phyloP scores from a whole-genome alignment of 345 rosid species.

The Hibiscus syriacus region DNA sequence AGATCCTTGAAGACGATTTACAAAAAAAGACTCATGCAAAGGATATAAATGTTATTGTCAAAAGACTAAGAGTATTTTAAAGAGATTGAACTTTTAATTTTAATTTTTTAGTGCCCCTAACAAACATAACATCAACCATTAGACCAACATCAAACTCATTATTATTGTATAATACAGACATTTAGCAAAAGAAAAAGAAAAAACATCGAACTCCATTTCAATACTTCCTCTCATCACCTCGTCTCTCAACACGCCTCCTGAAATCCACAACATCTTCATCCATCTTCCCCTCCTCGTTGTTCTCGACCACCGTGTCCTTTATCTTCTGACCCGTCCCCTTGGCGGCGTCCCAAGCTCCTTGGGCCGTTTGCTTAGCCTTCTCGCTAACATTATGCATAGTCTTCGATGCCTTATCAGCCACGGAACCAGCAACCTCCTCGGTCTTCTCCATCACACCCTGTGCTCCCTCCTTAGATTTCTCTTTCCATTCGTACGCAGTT shows the following conservation, averaged over 20 bases:
- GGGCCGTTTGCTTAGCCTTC: conserved; percentile 28
- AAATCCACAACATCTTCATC: conserved; percentile 15
- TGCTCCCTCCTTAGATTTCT: neutral
- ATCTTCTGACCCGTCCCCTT: conserved; percentile 32
- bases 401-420: conserved; percentile 18
- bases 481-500: neutral
- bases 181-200: too few species aligned
- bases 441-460: conserved; percentile 12
- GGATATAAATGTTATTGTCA: too few species aligned
- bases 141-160: too few species aligned
- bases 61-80: too few species aligned
- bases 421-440: conserved; percentile 5
- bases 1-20: too few species aligned
- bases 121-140: too few species aligned
- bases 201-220: too few species aligned
- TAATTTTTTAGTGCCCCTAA: too few species aligned
- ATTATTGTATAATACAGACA: too few species aligned
- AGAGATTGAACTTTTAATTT: too few species aligned
- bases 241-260: conserved; percentile 5
- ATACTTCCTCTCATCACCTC: conserved; percentile 5
- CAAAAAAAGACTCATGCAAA: too few species aligned
- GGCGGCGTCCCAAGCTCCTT: conserved; percentile 26
- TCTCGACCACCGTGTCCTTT: conserved; percentile 33
- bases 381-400: conserved; percentile 21
- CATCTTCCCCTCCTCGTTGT: conserved; percentile 14